Evolutionary conservation across 2,329 filamentous ascomycete genomes (phyloP).

Genomic region (Didymella pinodella): DNA sequence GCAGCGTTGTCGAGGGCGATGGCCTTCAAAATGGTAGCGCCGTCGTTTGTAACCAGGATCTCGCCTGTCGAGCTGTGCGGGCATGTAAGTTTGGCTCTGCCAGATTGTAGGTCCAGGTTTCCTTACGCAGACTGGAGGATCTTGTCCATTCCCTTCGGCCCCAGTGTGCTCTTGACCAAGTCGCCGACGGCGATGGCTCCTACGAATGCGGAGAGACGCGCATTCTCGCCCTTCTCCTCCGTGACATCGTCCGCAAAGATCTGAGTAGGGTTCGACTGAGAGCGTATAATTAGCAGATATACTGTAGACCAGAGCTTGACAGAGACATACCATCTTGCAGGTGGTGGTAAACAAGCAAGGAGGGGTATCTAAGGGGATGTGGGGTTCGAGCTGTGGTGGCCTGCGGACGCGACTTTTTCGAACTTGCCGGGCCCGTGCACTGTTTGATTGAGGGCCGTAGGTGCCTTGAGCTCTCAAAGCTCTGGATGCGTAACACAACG

Average conservation of each 20-base stretch:
- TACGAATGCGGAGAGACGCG: conserved; percentile 96
- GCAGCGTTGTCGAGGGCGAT: conserved; percentile 98
- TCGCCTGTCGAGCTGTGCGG: conserved; percentile 82
- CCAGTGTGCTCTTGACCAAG: conserved; percentile 94
- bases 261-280: conserved; percentile 79
- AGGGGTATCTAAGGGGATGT: conserved; percentile 44
- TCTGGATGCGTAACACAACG: conserved; percentile 1
- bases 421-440: conserved; percentile 26
- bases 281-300: conserved; percentile 24
- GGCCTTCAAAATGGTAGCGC: conserved; percentile 96
- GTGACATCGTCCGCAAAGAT: conserved; percentile 98
- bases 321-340: conserved; percentile 42
- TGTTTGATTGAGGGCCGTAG: conserved; percentile 26
- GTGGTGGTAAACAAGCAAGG: conserved; percentile 33
- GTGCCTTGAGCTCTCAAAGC: conserved; percentile 29
- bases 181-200: conserved; percentile 98
- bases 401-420: conserved; percentile 49
- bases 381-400: conserved; percentile 36
- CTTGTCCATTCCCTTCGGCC: conserved; percentile 99
- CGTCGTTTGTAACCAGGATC: conserved; percentile 98
- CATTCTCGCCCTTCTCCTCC: conserved; percentile 99
- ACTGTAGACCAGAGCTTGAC: neutral
- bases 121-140: conserved; percentile 92
- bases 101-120: conserved; percentile 8
- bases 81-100: conserved; percentile 32